Evolutionary conservation across 2,329 filamentous ascomycete species (phyloP).

Genomic region (Xylariaceae sp.): DNA sequence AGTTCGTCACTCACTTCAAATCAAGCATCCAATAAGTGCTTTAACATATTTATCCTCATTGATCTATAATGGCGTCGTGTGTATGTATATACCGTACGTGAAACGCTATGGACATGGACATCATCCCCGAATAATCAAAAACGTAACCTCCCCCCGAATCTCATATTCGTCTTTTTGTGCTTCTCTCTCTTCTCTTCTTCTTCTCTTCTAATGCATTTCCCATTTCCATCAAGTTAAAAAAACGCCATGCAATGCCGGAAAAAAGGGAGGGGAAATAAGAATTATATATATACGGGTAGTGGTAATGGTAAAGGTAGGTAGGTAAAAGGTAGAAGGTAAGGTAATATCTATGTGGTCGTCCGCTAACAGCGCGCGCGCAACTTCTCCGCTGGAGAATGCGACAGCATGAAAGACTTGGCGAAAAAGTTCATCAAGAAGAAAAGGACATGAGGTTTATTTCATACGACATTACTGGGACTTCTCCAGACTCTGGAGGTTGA

Average conservation of each 20-base stretch:
- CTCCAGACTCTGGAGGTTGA: slow-evolving; percentile 72
- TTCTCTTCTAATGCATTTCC: neutral
- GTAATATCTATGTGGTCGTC: too few relatives aligned
- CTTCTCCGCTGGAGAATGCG: too few relatives aligned
- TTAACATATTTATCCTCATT: neutral
- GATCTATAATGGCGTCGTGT: neutral
- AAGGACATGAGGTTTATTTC: neutral
- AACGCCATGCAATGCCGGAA: slow-evolving; percentile 16
- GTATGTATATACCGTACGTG: neutral
- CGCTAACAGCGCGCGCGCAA: too few relatives aligned
- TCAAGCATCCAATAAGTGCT: too few relatives aligned
- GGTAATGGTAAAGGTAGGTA: neutral
- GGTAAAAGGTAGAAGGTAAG: neutral
- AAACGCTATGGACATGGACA: neutral
- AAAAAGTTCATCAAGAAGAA: neutral
- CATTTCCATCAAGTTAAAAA: neutral
- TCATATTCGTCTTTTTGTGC: too few relatives aligned
- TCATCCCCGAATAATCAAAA: neutral
- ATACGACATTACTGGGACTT: slow-evolving; percentile 39
- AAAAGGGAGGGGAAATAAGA: slow-evolving; percentile 5
- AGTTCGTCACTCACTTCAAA: too few relatives aligned
- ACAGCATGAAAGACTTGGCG: too few relatives aligned
- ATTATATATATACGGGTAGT: neutral
- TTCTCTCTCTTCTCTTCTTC: neutral
- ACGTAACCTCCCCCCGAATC: neutral